Evolutionary conservation across 441 rosid genomes (phyloP), one percentile per base, ranked within the genome.

Genomic region (Capsella rubella): DNA sequence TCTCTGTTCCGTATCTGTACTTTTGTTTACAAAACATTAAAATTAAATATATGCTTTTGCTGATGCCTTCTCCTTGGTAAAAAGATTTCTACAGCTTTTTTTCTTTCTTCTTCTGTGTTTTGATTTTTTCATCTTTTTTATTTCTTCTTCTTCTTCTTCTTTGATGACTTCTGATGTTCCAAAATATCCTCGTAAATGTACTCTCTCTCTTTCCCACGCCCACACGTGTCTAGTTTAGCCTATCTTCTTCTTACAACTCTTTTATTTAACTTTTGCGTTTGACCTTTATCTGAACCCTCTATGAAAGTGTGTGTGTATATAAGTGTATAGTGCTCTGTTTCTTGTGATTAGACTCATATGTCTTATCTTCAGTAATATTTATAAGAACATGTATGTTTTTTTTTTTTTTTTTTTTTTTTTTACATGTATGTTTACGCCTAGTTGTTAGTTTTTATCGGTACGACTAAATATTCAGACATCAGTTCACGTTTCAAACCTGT

Each of bases 381-480:
- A 16, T 16, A 16, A 16, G 18, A 16, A 16, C 18, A 16, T 16
- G 18, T 16, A 16, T 16, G 18, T 16, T 0, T 16, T 0, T 16
- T 16, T 16, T 16, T 16, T 16, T 16, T 16, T 16, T 16, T 16
- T 16, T 16, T 16, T 16, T 16, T 16, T 16, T 16, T 16, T 16
- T 16, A 16, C 25, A 21, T 21, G 25, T 21, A 21, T 21, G 64
- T 43, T 71, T n/a, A 71, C 16, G 59, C 39, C 40, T 71, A 12
- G 50, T 59, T 51, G 68, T 71, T 66, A 51, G 77, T 77, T 71
- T 72, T 59, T 59, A 59, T 59, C 77, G 57, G 80, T 72, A 72
- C 69, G 80, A 77, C 80, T 72, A 51, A 66, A 9, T 66, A 29
- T 52, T 77, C 64, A 77, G 77, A 77, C 77, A 66, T 77, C 77